Percentiles rank a stretch among this genome's conserved stretches.
These are phyloP conservation scores for Adansonia gregorii DNA, from an alignment of 441 rosid genomes.

Conservation along the genomic window DNA sequence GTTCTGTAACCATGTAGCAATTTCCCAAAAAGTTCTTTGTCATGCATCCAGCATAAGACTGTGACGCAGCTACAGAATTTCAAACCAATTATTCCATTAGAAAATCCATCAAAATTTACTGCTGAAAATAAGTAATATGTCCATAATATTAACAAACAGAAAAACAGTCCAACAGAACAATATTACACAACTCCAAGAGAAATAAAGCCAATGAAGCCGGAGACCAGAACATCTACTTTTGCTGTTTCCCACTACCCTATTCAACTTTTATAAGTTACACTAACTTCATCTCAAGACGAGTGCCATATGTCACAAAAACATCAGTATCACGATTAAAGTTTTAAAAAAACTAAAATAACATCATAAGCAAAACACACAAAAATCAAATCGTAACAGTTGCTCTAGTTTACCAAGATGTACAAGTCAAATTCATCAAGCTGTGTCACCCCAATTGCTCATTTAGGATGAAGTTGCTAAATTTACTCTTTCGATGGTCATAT, in stretches of 20 bases:
- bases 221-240: too few relatives aligned
- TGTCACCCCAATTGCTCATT: not conserved
- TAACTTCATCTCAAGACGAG: not conserved
- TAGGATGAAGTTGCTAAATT: not conserved
- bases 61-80: conserved; percentile 17
- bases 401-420: not conserved
- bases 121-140: conserved; percentile 1
- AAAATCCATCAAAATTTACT: not conserved
- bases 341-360: not conserved
- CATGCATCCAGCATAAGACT: conserved; percentile 7
- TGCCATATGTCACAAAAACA: not conserved
- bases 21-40: conserved; percentile 20
- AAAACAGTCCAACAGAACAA: not conserved
- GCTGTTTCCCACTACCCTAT: not conserved
- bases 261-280: conserved; percentile 2
- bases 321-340: not conserved
- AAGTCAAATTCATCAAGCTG: conserved; percentile 15
- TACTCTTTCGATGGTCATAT: not conserved
- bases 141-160: not conserved
- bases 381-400: not conserved
- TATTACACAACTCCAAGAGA: not conserved
- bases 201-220: not conserved
- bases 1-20: conserved; percentile 15
- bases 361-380: not conserved
- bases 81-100: conserved; percentile 22